Evolutionary conservation across 176 grass and related monocot species (phyloP).

Genomic region (Triticum turgidum): DNA sequence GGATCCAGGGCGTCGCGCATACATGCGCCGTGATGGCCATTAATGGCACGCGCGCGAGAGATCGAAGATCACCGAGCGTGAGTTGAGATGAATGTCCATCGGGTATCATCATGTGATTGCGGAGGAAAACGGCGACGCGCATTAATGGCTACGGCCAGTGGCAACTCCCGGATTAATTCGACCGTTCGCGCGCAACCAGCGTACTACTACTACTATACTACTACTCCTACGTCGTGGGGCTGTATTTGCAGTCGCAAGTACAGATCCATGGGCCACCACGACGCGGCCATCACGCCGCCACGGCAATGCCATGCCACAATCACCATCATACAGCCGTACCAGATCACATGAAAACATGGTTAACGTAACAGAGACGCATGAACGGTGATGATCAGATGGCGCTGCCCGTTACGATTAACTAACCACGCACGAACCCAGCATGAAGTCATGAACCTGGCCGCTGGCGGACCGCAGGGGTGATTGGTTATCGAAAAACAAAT

Average conservation of each 20-base stretch:
- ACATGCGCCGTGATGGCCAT: constrained; percentile 12
- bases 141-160: neutral
- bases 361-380: neutral
- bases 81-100: neutral
- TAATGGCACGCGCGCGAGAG: neutral
- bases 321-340: neutral
- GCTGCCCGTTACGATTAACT: no score
- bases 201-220: no score
- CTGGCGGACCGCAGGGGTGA: neutral
- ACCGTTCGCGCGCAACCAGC: neutral
- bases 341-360: neutral
- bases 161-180: neutral
- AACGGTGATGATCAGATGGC: neutral
- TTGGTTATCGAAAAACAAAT: neutral
- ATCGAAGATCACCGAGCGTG: neutral
- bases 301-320: neutral
- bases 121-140: neutral
- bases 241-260: neutral
- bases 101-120: neutral
- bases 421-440: neutral
- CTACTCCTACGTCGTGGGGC: neutral
- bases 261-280: neutral
- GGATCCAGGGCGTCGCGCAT: neutral
- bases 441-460: neutral
- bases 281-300: constrained; percentile 3